These are phyloP conservation scores for Fusarium sp. DNA, from an alignment of 2,329 filamentous ascomycete species.

Conservation along the genomic window DNA sequence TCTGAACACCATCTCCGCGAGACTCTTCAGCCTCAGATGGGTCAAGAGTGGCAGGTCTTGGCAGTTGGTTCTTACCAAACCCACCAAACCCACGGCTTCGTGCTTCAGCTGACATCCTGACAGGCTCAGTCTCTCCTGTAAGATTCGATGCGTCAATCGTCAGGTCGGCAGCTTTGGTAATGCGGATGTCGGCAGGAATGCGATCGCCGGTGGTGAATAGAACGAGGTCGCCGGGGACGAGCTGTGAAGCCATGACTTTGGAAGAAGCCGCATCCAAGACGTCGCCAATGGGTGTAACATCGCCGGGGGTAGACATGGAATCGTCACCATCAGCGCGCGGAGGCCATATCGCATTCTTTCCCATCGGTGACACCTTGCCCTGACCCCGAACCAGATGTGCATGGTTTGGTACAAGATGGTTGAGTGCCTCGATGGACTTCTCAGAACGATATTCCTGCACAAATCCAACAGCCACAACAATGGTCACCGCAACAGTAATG, in stretches of 20 bases:
- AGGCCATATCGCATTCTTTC: conserved; percentile 61
- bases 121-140: conserved; percentile 95
- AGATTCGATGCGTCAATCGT: conserved; percentile 97
- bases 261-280: conserved; percentile 77
- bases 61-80: conserved; percentile 46
- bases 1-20: conserved; percentile 76
- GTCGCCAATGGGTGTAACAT: conserved; percentile 70
- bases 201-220: conserved; percentile 96
- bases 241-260: conserved; percentile 85
- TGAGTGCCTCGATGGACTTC: conserved; percentile 95
- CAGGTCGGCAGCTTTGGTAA: conserved; percentile 88
- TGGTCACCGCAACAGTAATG: conserved; percentile 95
- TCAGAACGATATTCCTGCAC: conserved; percentile 98
- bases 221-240: conserved; percentile 93
- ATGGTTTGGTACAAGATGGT: conserved; percentile 92
- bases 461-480: conserved; percentile 95
- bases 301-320: conserved; percentile 55
- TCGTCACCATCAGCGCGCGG: conserved; percentile 58
- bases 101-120: conserved; percentile 78
- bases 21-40: conserved; percentile 69
- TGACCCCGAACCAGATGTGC: conserved; percentile 87
- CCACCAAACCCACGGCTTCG: conserved; percentile 48
- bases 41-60: conserved; percentile 56
- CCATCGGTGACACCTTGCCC: conserved; percentile 46
- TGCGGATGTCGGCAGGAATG: conserved; percentile 94